phyloP scores from a whole-genome alignment of 768 basidiomycete species.

The Podaxis sp. region DNA sequence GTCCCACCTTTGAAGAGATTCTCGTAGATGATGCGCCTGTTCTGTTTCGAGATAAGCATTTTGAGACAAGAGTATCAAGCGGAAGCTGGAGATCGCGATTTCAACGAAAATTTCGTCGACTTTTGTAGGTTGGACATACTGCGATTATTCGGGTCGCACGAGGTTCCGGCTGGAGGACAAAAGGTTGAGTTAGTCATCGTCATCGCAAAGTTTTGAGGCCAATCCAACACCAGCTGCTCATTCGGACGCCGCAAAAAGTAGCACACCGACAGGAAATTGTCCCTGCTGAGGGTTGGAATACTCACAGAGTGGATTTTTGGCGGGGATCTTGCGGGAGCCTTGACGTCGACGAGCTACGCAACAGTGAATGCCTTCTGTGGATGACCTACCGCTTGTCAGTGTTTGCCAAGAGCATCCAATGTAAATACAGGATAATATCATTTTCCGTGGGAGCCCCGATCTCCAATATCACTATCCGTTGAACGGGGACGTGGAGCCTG shows the following conservation, averaged over 20 bases:
- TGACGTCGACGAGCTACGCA: constrained; percentile 30
- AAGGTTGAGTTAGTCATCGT: constrained; percentile 23
- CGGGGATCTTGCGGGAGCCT: constrained; percentile 31
- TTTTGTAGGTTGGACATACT: constrained; percentile 25
- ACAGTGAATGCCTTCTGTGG: background rate
- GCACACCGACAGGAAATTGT: constrained; percentile 15
- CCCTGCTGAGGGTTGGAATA: constrained; percentile 20
- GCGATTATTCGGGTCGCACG: constrained; percentile 35
- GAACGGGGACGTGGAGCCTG: too few species aligned
- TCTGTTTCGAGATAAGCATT: constrained; percentile 97
- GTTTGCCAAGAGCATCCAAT: constrained; percentile 1
- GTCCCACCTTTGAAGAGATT: constrained; percentile 97
- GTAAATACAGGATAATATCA: background rate
- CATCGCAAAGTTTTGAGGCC: constrained; percentile 29
- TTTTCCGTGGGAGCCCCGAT: background rate
- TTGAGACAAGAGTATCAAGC: constrained; percentile 38
- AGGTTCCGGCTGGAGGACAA: constrained; percentile 28
- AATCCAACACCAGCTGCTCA: constrained; percentile 34
- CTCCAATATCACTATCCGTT: too few species aligned
- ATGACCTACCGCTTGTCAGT: background rate
- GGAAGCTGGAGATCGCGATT: constrained; percentile 23
- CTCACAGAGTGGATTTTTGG: constrained; percentile 38
- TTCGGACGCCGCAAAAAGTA: constrained; percentile 22
- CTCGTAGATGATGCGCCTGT: constrained; percentile 96
- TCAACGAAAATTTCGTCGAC: background rate